Base-by-base conservation (phyloP, 345 rosid genomes). In the Eutrema japonicum region DNA sequence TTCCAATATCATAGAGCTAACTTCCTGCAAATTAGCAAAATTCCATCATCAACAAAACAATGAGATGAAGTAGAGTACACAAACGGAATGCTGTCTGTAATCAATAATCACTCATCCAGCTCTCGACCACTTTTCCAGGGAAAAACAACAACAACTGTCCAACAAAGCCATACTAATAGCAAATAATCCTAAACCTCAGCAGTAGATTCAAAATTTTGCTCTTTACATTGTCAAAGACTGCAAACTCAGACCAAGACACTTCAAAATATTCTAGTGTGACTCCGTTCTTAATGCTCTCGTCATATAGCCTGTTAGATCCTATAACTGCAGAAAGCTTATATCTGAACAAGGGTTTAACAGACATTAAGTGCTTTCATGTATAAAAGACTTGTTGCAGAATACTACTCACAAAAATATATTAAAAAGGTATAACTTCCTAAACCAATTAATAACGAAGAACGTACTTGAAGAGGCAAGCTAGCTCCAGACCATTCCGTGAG, bases 401-500 rank as follows among this genome's bases (percentile, higher is more conserved):
- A 62, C 8, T 4, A 47, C 43, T 32, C 36, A 18, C 27, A 11
- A 55, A n/a, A 10, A 43, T 42, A 1, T n/a, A 59, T 4, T 4
- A 10, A 10, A 36, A 26, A 10, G 40, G 67, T 40, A 58, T 8
- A 32, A 57, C 26, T 50, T 70, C 47, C 32, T 30, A 50, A 49
- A 30, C 5, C 8, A 32, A 52, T 13, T 37, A 50, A 50, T 33
- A 8, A 49, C 40, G 41, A 38, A 37, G 53, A 30, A 75, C 68
- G 61, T 64, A 94, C 98, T 96, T 94, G 98, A 77, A 94, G 96
- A 68, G 98, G 98, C 76, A 91, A 83, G 81, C 82, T 87, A 77
- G 98, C 95, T 82, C 98, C 97, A 67, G 97, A 87, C 96, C 97
- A 94, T 71, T 83, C 91, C 42, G 96, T 89, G 56, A 94, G 91